Conservation (phyloP, 352 stramenopile genomes). For the Phytophthora tentaculata region DNA sequence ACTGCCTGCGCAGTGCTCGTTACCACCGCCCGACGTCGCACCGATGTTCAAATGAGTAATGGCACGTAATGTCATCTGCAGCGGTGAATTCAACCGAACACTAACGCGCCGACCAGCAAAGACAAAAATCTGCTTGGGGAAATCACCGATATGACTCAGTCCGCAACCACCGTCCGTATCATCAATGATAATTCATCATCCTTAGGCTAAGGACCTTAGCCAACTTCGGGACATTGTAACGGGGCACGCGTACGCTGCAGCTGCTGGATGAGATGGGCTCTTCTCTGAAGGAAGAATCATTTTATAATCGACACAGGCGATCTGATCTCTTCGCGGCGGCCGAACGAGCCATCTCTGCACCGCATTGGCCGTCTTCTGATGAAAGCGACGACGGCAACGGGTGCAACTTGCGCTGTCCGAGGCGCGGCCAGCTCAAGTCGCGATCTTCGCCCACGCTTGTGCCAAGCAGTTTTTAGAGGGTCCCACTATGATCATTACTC, state of each 20-base stretch:
- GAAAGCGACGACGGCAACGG: slow-evolving; percentile 4
- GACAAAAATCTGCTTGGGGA: background rate
- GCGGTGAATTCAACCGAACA: slow-evolving; percentile 11
- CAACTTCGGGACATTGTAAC: background rate
- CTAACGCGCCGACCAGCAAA: slow-evolving; percentile 13
- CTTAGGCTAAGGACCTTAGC: no score
- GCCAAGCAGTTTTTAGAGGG: background rate
- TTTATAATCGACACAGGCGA: slow-evolving; percentile 36
- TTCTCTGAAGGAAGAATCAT: slow-evolving; percentile 32
- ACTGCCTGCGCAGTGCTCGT: slow-evolving; percentile 17
- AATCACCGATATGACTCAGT: background rate
- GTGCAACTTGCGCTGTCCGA: slow-evolving; percentile 24
- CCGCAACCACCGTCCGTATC: background rate
- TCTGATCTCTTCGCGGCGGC: slow-evolving; percentile 25
- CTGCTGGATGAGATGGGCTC: slow-evolving; percentile 20
- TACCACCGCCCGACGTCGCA: slow-evolving; percentile 13
- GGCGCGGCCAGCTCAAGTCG: slow-evolving; percentile 18
- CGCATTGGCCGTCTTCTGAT: slow-evolving; percentile 12
- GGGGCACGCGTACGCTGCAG: background rate
- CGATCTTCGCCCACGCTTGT: slow-evolving; percentile 16
- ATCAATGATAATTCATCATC: no score
- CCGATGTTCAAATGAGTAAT: slow-evolving; percentile 30
- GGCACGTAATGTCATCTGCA: slow-evolving; percentile 25
- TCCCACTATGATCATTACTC: slow-evolving; percentile 43
- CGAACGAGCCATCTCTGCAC: slow-evolving; percentile 6